phyloP scores from a whole-genome alignment of 257 asterid species.

The Nicotiana paniculata region DNA sequence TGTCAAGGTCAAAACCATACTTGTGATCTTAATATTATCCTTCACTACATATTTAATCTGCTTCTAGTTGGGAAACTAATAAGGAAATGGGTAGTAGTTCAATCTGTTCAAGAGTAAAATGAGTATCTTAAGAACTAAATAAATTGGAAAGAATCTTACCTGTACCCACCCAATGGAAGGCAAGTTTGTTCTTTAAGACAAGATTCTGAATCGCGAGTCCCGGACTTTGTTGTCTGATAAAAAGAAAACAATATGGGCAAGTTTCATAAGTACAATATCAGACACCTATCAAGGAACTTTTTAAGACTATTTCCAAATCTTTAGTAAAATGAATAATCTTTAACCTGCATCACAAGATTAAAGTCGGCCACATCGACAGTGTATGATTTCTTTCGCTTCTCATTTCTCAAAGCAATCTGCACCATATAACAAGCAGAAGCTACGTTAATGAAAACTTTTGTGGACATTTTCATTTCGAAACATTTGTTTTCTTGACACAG shows the following conservation, averaged over 20 bases:
- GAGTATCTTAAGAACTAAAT: neutral
- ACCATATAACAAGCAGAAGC: conserved; percentile 6
- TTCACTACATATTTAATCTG: neutral
- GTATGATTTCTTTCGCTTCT: conserved; percentile 41
- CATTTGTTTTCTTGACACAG: neutral
- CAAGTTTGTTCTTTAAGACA: conserved; percentile 83
- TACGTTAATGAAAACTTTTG: neutral
- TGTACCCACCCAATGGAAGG: conserved; percentile 98
- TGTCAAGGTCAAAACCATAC: neutral
- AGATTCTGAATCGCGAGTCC: conserved; percentile 78
- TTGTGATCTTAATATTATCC: neutral
- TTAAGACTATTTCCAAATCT: neutral
- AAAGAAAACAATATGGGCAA: neutral
- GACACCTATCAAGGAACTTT: neutral
- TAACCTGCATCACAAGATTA: conserved; percentile 95
- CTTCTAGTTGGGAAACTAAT: neutral
- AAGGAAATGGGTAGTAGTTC: neutral
- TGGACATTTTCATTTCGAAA: neutral
- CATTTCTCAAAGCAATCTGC: conserved; percentile 62
- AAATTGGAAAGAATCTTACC: conserved; percentile 40
- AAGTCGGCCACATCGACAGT: conserved; percentile 75
- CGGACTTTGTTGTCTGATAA: conserved; percentile 83
- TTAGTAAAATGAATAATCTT: neutral
- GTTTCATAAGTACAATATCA: conserved; percentile 12
- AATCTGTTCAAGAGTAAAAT: neutral